These are phyloP conservation scores for Saccharum officinarum DNA, from an alignment of 176 grass and related monocot species.

Conservation along the genomic window DNA sequence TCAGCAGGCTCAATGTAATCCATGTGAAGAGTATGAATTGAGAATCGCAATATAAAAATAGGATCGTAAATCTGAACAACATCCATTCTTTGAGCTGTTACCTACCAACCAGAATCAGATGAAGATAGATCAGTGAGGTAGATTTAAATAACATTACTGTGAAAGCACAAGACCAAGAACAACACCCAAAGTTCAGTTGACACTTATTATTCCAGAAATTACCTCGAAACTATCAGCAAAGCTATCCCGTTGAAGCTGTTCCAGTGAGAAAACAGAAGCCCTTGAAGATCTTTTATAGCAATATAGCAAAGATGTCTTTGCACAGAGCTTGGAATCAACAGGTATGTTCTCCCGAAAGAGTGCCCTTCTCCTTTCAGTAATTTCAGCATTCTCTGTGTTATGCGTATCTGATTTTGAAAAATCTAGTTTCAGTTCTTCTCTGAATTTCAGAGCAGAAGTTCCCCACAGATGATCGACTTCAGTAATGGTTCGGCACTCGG, in stretches of 20 bases:
- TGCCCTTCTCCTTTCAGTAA: slow-evolving; percentile 55
- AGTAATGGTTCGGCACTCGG: slow-evolving; percentile 59
- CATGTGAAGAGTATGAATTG: slow-evolving; percentile 78
- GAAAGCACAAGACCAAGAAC: slow-evolving; percentile 19
- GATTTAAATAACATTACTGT: neutral
- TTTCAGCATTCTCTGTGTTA: slow-evolving; percentile 42
- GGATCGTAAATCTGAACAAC: slow-evolving; percentile 66
- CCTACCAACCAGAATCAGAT: slow-evolving; percentile 46
- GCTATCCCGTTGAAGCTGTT: slow-evolving; percentile 61
- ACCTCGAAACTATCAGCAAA: slow-evolving; percentile 58
- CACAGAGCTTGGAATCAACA: slow-evolving; percentile 74
- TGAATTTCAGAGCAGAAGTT: slow-evolving; percentile 59
- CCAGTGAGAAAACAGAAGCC: slow-evolving; percentile 55
- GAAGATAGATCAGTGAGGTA: neutral
- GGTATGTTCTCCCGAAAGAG: slow-evolving; percentile 93
- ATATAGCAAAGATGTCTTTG: slow-evolving; percentile 68
- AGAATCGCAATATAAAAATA: slow-evolving; percentile 73
- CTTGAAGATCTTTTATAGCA: slow-evolving; percentile 67
- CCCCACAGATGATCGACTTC: slow-evolving; percentile 96
- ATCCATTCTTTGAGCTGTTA: slow-evolving; percentile 33
- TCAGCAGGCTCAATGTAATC: slow-evolving; percentile 81
- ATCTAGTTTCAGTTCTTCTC: slow-evolving; percentile 75
- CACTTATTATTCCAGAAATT: slow-evolving; percentile 33
- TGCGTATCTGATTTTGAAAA: slow-evolving; percentile 39
- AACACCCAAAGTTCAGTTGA: slow-evolving; percentile 22